Evolutionary conservation across 306 rosid genomes (phyloP).

Genomic region (Heteromeles arbutifolia): DNA sequence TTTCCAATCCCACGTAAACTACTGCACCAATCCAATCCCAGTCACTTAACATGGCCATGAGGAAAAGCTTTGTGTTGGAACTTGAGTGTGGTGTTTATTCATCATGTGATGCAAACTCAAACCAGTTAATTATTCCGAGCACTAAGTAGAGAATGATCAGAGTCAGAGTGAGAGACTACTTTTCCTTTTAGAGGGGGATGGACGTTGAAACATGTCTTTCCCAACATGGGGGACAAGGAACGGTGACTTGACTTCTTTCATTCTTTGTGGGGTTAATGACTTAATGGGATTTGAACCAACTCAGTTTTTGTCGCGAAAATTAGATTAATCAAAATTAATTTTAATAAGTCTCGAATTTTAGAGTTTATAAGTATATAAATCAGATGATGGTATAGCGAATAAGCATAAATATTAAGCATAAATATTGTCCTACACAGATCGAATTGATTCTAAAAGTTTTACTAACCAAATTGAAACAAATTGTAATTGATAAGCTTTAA

Average conservation of each 20-base stretch:
- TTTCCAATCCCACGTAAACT: background rate
- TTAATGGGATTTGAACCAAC: background rate
- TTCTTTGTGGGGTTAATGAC: slow-evolving; percentile 24
- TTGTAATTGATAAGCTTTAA: too few relatives aligned
- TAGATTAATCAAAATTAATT: too few relatives aligned
- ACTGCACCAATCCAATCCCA: background rate
- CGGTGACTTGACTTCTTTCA: slow-evolving; percentile 17
- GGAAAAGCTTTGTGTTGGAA: slow-evolving; percentile 1
- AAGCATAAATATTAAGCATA: too few relatives aligned
- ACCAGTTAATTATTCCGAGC: slow-evolving; percentile 37
- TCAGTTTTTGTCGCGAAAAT: too few relatives aligned
- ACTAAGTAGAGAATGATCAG: slow-evolving; percentile 34
- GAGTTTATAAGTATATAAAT: too few relatives aligned
- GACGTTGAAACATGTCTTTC: slow-evolving; percentile 43
- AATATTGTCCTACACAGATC: too few relatives aligned
- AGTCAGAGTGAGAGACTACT: slow-evolving; percentile 9
- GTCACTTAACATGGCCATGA: background rate
- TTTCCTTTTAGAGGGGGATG: slow-evolving; percentile 28
- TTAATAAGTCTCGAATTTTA: too few relatives aligned
- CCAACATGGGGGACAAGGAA: slow-evolving; percentile 46
- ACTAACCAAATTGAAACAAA: too few relatives aligned
- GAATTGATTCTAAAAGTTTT: too few relatives aligned
- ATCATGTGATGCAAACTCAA: slow-evolving; percentile 13
- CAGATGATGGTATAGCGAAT: too few relatives aligned
- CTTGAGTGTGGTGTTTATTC: background rate